Evolutionary conservation across 257 asterid genomes (phyloP).

Genomic region (Henckelia pumila): DNA sequence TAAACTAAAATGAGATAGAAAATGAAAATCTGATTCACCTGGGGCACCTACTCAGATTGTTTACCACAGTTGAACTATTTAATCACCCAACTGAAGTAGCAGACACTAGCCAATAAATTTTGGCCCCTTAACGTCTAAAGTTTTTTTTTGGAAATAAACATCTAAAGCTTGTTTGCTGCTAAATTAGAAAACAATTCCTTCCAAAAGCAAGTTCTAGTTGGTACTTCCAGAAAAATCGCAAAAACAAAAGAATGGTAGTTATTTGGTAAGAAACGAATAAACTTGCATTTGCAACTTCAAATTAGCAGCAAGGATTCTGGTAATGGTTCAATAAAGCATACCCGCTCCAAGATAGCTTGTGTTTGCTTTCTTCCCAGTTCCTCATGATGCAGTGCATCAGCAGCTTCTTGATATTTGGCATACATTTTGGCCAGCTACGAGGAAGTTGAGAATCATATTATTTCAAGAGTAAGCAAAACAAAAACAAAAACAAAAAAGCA

Average conservation of each 20-base stretch:
- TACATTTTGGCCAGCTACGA: slow-evolving; percentile 76
- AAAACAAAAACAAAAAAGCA: background rate
- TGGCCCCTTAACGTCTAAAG: background rate
- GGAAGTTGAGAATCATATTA: slow-evolving; percentile 10
- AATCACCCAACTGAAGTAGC: background rate
- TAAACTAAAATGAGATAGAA: too few species aligned
- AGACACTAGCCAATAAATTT: background rate
- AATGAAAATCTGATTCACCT: background rate
- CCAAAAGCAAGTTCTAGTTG: too few species aligned
- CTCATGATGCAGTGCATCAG: slow-evolving; percentile 89
- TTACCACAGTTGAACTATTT: background rate
- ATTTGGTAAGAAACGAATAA: background rate
- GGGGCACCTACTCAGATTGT: background rate
- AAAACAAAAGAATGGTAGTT: background rate
- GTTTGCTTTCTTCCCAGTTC: slow-evolving; percentile 87
- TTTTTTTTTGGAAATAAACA: too few species aligned
- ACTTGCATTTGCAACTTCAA: background rate
- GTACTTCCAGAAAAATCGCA: too few species aligned
- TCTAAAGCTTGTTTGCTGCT: background rate
- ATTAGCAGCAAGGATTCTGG: background rate
- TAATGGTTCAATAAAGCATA: slow-evolving; percentile 32
- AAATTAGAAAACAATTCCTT: too few species aligned
- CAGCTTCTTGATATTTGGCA: slow-evolving; percentile 86
- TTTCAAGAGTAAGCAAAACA: slow-evolving; percentile 1
- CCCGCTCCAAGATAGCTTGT: slow-evolving; percentile 86